Conservation (phyloP, 805 yeast species). For the Pichia membranifaciens region DNA sequence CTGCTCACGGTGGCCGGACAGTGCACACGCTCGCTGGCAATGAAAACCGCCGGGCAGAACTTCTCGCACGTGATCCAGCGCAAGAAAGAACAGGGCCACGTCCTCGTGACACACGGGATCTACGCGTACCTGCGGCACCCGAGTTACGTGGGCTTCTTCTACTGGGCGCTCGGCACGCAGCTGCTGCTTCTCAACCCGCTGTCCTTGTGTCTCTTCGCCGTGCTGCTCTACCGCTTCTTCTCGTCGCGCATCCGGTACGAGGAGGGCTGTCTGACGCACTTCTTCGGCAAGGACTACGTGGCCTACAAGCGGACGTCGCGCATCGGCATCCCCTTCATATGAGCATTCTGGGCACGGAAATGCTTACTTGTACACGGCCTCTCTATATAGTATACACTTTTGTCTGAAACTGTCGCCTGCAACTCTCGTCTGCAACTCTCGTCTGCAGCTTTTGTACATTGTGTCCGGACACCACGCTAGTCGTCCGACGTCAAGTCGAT, state of each 20-base stretch:
- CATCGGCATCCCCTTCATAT: slow-evolving; percentile 62
- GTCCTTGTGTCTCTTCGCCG: slow-evolving; percentile 46
- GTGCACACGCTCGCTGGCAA: slow-evolving; percentile 60
- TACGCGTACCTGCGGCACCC: slow-evolving; percentile 76
- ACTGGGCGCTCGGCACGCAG: slow-evolving; percentile 92
- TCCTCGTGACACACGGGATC: slow-evolving; percentile 66
- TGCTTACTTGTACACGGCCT: background rate
- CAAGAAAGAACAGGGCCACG: slow-evolving; percentile 48
- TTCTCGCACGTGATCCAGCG: slow-evolving; percentile 76
- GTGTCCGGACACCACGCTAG: background rate
- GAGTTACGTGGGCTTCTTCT: slow-evolving; percentile 81
- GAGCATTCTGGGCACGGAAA: background rate
- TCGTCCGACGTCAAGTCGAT: slow-evolving; percentile 24
- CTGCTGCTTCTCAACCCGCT: slow-evolving; percentile 62
- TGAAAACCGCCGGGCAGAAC: slow-evolving; percentile 82
- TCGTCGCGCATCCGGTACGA: slow-evolving; percentile 60
- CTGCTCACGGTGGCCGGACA: slow-evolving; percentile 56
- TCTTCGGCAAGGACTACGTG: slow-evolving; percentile 66
- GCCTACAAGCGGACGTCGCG: slow-evolving; percentile 44
- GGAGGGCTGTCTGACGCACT: slow-evolving; percentile 55
- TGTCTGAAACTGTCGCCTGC: too few species aligned
- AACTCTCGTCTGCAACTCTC: too few species aligned
- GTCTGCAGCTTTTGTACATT: too few species aligned
- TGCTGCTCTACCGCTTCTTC: slow-evolving; percentile 68
- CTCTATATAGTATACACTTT: background rate